Evolutionary conservation across 257 asterid species (phyloP).

Genomic region (Coffea canephora): DNA sequence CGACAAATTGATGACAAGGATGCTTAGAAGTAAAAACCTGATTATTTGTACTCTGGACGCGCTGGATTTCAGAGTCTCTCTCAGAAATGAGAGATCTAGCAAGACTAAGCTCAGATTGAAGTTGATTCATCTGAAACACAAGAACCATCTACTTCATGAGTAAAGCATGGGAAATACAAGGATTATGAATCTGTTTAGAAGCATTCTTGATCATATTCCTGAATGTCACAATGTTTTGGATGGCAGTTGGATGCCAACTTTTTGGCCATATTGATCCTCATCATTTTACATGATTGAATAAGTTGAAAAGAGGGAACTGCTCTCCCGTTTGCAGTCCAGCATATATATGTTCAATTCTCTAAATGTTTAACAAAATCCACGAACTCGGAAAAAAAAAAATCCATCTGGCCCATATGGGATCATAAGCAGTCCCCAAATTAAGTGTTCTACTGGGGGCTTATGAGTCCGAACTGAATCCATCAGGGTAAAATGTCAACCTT

Average conservation of each 20-base stretch:
- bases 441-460: neutral
- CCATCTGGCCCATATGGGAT: neutral
- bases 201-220: neutral
- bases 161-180: neutral
- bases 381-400: neutral
- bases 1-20: neutral
- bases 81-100: slow-evolving; percentile 93
- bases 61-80: slow-evolving; percentile 83
- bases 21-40: slow-evolving; percentile 57
- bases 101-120: slow-evolving; percentile 88
- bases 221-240: neutral
- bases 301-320: neutral
- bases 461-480: neutral
- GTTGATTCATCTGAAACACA: slow-evolving; percentile 76
- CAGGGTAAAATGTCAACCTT: neutral
- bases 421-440: neutral
- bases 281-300: neutral
- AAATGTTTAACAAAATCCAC: neutral
- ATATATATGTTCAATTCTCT: neutral
- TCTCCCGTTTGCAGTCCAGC: neutral
- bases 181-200: neutral
- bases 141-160: neutral
- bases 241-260: neutral
- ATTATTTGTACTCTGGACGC: slow-evolving; percentile 67
- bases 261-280: neutral